Percentiles rank a stretch among this genome's conserved stretches.
These are phyloP conservation scores for Phaeotremella skinneri DNA, from an alignment of 768 basidiomycete species.

Conservation along the genomic window DNA sequence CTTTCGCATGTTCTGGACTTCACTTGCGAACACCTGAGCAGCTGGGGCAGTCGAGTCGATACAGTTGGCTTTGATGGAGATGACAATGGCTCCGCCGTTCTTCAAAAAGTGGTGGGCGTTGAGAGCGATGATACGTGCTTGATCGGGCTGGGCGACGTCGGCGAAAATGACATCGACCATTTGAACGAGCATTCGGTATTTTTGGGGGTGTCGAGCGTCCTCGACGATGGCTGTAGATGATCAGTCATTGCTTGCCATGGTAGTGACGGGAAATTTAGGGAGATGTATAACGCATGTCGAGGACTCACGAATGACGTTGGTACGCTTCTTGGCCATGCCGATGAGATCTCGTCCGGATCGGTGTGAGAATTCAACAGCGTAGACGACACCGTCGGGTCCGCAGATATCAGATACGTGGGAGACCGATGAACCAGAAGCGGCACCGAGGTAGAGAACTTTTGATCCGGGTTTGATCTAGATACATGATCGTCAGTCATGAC, in stretches of 20 bases:
- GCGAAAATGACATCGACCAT: conserved; percentile 97
- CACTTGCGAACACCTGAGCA: conserved; percentile 80
- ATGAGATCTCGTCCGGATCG: conserved; percentile 96
- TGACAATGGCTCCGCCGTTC: conserved; percentile 83
- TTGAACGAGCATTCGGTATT: conserved; percentile 94
- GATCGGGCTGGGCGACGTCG: conserved; percentile 97
- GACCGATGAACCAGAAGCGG: conserved; percentile 95
- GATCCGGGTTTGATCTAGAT: conserved; percentile 74
- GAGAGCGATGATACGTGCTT: conserved; percentile 89
- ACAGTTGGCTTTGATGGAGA: conserved; percentile 99
- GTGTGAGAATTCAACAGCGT: conserved; percentile 96
- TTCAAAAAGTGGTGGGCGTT: conserved; percentile 97
- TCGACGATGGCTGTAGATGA: conserved; percentile 70
- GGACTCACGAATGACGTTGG: conserved; percentile 85
- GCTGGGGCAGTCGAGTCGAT: conserved; percentile 94
- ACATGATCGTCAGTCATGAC: background rate
- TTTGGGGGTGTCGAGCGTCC: conserved; percentile 93
- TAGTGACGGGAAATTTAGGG: background rate
- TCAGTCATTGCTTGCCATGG: background rate
- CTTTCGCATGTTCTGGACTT: conserved; percentile 75
- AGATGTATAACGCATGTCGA: background rate
- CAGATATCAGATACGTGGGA: conserved; percentile 99
- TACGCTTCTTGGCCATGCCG: conserved; percentile 98
- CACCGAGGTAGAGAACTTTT: conserved; percentile 96
- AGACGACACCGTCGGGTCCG: conserved; percentile 93